phyloP scores from a whole-genome alignment of 768 basidiomycete genomes.

The Lentinula lateritia region DNA sequence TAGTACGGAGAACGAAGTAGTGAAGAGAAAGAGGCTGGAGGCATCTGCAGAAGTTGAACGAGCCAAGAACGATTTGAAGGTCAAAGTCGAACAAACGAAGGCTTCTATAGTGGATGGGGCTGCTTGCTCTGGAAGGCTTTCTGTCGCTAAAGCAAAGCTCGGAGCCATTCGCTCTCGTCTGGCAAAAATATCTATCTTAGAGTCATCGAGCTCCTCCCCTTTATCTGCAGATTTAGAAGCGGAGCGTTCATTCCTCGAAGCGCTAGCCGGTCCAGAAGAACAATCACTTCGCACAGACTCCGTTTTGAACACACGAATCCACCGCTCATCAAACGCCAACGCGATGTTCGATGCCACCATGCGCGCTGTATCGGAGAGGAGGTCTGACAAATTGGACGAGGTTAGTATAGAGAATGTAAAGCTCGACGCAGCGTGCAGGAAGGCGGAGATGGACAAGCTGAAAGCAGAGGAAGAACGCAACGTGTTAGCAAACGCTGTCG shows the following conservation, averaged over 20 bases:
- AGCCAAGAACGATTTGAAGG: conserved; percentile 65
- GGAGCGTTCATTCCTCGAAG: conserved; percentile 63
- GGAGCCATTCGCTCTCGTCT: conserved; percentile 57
- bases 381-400: conserved; percentile 75
- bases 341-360: conserved; percentile 85
- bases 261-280: conserved; percentile 69
- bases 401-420: conserved; percentile 63
- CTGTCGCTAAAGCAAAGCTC: conserved; percentile 67
- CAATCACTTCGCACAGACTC: conserved; percentile 56
- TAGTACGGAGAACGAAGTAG: conserved; percentile 53
- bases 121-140: conserved; percentile 62
- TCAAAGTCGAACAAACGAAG: conserved; percentile 67
- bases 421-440: conserved; percentile 58
- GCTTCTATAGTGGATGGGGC: conserved; percentile 74
- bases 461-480: conserved; percentile 64
- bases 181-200: conserved; percentile 44
- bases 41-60: conserved; percentile 69
- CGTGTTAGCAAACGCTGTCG: conserved; percentile 55
- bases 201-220: conserved; percentile 25
- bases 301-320: conserved; percentile 48
- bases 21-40: conserved; percentile 65
- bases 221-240: conserved; percentile 60
- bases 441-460: conserved; percentile 64
- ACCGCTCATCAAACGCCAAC: conserved; percentile 66
- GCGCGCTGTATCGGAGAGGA: conserved; percentile 76